These are phyloP conservation scores for Pezicula neosporulosa DNA, from an alignment of 2,329 filamentous ascomycete genomes.

Conservation along the genomic window DNA sequence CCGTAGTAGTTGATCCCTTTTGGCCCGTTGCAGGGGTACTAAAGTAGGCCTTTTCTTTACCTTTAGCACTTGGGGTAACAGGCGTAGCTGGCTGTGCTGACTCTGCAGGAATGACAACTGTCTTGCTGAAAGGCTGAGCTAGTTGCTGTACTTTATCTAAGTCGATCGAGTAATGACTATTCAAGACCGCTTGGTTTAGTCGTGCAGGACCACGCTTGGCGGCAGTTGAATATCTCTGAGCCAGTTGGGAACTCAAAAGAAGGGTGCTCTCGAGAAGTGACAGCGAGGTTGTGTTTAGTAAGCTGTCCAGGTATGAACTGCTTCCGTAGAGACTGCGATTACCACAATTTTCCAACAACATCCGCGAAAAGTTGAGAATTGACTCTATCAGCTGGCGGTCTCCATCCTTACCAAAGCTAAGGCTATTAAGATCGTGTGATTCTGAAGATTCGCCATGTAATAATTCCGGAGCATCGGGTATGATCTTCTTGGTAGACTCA, in stretches of 20 bases:
- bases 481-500: constrained; percentile 36
- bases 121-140: constrained; percentile 78
- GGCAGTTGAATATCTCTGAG: constrained; percentile 88
- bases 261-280: constrained; percentile 75
- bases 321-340: constrained; percentile 96
- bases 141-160: constrained; percentile 82
- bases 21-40: constrained; percentile 37
- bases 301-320: constrained; percentile 81
- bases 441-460: constrained; percentile 42
- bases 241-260: constrained; percentile 78
- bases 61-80: constrained; percentile 58
- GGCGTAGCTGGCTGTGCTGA: constrained; percentile 49
- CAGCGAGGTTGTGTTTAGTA: constrained; percentile 83
- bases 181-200: constrained; percentile 68
- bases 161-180: constrained; percentile 80
- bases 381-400: constrained; percentile 77
- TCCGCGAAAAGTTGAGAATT: constrained; percentile 79
- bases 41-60: constrained; percentile 65
- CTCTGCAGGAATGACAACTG: constrained; percentile 45
- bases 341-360: constrained; percentile 90
- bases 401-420: constrained; percentile 70
- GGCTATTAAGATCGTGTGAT: constrained; percentile 43
- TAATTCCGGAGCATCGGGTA: constrained; percentile 27
- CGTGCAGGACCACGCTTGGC: constrained; percentile 69
- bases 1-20: constrained; percentile 42